A percentile compares a stretch with the other conserved stretches of the same genome.
phyloP scores from a whole-genome alignment of 257 asterid species.

The Plantago elongata region DNA sequence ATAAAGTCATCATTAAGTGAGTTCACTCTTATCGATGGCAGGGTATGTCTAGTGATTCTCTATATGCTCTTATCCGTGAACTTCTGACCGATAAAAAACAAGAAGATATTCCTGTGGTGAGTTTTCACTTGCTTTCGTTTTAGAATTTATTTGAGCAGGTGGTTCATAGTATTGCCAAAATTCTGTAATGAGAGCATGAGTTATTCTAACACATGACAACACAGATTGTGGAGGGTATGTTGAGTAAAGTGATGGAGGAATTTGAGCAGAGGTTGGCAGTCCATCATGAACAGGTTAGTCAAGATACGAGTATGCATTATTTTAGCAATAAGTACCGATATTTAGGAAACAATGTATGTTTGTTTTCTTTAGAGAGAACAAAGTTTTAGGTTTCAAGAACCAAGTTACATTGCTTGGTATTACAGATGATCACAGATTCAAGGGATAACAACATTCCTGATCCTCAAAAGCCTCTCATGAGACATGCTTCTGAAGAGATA shows the following conservation, averaged over 20 bases:
- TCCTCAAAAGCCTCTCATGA: slow-evolving; percentile 18
- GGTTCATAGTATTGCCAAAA: background rate
- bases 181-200: slow-evolving; percentile 19
- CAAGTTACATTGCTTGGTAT: slow-evolving; percentile 14
- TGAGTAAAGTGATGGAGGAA: slow-evolving; percentile 70
- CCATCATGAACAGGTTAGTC: slow-evolving; percentile 50
- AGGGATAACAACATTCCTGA: slow-evolving; percentile 22
- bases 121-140: slow-evolving; percentile 23
- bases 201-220: slow-evolving; percentile 10
- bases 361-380: background rate
- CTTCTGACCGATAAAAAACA: slow-evolving; percentile 60
- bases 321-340: background rate
- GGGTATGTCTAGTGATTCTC: slow-evolving; percentile 47
- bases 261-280: slow-evolving; percentile 47
- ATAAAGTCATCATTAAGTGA: slow-evolving; percentile 1
- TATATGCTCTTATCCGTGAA: slow-evolving; percentile 44
- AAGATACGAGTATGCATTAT: background rate
- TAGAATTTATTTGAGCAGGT: background rate
- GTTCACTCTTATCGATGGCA: slow-evolving; percentile 31
- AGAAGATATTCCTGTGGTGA: slow-evolving; percentile 80
- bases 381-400: slow-evolving; percentile 1
- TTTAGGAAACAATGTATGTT: background rate
- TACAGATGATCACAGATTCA: slow-evolving; percentile 26
- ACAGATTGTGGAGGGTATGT: slow-evolving; percentile 76
- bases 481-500: slow-evolving; percentile 19